These are phyloP conservation scores for Sugiyamaella mastotermitis DNA, from an alignment of 805 yeast genomes.

Conservation along the genomic window DNA sequence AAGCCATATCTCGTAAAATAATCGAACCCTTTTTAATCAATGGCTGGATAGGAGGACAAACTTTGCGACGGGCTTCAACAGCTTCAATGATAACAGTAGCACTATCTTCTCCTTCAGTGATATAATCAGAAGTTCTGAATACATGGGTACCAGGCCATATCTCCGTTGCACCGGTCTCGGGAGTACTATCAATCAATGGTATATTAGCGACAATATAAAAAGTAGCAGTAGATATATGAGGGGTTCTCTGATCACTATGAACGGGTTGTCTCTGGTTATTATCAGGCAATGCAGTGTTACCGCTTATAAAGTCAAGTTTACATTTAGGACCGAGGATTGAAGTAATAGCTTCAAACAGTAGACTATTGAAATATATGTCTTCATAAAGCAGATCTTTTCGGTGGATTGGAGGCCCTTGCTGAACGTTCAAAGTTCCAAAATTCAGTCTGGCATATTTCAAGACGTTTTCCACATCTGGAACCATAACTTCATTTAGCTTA, in stretches of 20 bases:
- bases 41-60: slow-evolving; percentile 17
- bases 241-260: slow-evolving; percentile 12
- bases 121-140: slow-evolving; percentile 6
- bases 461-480: no score
- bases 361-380: no score
- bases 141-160: slow-evolving; percentile 21
- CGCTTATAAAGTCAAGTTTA: no score
- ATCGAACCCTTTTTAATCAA: slow-evolving; percentile 15
- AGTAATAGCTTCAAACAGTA: no score
- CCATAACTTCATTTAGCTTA: no score
- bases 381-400: no score
- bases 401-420: no score
- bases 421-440: no score
- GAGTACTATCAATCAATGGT: slow-evolving; percentile 12
- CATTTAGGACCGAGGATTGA: no score
- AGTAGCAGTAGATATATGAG: slow-evolving; percentile 5
- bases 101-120: slow-evolving; percentile 2
- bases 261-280: slow-evolving; percentile 20
- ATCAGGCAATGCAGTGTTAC: no score
- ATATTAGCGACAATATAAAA: slow-evolving; percentile 15
- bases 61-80: slow-evolving; percentile 11
- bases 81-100: slow-evolving; percentile 9
- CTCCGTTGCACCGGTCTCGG: slow-evolving; percentile 18
- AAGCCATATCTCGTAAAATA: slow-evolving; percentile 15
- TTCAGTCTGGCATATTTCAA: no score